Evolutionary conservation across 176 grass and related monocot genomes (phyloP).

Genomic region (Alloteropsis semialata): DNA sequence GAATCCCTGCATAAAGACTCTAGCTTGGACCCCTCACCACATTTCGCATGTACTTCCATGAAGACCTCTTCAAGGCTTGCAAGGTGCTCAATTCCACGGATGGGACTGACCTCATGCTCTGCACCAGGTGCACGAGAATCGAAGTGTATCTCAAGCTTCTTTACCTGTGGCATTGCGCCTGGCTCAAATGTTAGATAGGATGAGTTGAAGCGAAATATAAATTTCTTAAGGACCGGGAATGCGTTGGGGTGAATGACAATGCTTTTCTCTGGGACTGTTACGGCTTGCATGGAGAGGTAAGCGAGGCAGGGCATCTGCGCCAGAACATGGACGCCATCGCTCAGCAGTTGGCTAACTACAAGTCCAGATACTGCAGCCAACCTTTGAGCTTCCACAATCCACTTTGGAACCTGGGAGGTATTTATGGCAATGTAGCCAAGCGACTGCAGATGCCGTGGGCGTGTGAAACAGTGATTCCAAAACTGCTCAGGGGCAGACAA

Average conservation of each 20-base stretch:
- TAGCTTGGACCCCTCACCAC: background rate
- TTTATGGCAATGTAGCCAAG: fast-evolving
- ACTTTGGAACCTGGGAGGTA: background rate
- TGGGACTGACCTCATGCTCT: background rate
- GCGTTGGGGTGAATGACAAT: background rate
- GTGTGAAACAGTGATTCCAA: no score
- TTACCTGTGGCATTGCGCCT: background rate
- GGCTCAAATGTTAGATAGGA: background rate
- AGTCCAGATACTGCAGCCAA: background rate
- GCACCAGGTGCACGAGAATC: background rate
- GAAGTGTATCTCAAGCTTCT: background rate
- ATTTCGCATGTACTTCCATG: no score
- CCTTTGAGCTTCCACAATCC: background rate
- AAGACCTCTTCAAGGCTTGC: background rate
- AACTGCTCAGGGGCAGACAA: no score
- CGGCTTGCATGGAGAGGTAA: background rate
- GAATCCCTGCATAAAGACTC: background rate
- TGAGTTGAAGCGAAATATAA: background rate
- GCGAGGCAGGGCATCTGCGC: background rate
- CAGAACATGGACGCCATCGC: background rate
- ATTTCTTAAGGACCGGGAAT: background rate
- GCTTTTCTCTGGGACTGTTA: background rate
- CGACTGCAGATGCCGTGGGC: no score
- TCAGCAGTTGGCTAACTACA: background rate
- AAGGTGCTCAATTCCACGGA: background rate